Evolutionary conservation across 768 basidiomycete genomes (phyloP).

Genomic region (Phylloporus sp.): DNA sequence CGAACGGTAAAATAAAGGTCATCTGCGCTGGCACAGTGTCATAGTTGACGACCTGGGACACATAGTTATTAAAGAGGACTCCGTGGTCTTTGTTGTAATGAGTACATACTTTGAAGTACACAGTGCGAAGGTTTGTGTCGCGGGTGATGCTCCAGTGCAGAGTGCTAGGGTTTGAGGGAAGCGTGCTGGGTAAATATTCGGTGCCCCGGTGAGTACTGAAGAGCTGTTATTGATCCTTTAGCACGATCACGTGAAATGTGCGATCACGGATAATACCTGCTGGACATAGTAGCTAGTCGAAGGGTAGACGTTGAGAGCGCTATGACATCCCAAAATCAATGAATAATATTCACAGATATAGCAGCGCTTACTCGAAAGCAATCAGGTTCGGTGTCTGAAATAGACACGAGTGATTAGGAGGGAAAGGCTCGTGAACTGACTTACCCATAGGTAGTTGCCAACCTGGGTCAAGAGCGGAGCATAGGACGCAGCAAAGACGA

Average conservation of each 20-base stretch:
- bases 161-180: constrained; percentile 49
- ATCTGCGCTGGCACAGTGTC: constrained; percentile 36
- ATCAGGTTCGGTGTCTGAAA: constrained; percentile 48
- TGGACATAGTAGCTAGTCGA: constrained; percentile 61
- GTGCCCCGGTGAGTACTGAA: constrained; percentile 61
- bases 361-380: constrained; percentile 51
- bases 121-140: constrained; percentile 16
- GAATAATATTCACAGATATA: too few species aligned
- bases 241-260: not conserved
- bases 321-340: too few species aligned
- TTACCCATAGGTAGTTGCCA: constrained; percentile 45
- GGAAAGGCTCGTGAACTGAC: constrained; percentile 31
- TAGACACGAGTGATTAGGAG: not conserved
- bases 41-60: constrained; percentile 49
- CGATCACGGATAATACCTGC: constrained; percentile 42
- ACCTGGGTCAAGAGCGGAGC: constrained; percentile 53
- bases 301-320: constrained; percentile 47
- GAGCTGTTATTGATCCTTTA: constrained; percentile 35
- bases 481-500: constrained; percentile 58
- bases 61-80: not conserved
- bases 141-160: constrained; percentile 58
- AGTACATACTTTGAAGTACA: constrained; percentile 53
- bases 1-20: constrained; percentile 52
- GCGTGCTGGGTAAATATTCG: constrained; percentile 57
- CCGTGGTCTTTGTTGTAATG: too few species aligned